A percentile compares a stretch with the other conserved stretches of the same genome.
These are phyloP conservation scores for Penicillium rolfsii DNA, from an alignment of 2,329 filamentous ascomycete species.

Conservation along the genomic window DNA sequence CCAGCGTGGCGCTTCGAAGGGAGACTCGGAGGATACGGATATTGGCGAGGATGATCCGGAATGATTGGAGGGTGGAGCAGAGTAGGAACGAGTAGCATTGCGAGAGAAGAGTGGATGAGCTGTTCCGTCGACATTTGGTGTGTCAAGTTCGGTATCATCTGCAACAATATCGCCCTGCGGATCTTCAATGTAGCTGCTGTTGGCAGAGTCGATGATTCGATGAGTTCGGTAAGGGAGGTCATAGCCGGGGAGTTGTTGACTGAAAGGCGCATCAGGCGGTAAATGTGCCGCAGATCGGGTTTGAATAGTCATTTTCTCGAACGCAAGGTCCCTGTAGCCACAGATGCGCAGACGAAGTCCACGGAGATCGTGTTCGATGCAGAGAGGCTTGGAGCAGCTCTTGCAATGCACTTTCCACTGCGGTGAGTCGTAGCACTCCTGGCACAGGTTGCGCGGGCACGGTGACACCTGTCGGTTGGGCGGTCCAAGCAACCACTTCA, in stretches of 20 bases:
- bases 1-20: conserved; percentile 46
- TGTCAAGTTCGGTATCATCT: conserved; percentile 28
- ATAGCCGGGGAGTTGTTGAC: conserved; percentile 28
- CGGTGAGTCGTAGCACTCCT: conserved; percentile 61
- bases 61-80: conserved; percentile 45
- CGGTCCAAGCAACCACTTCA: conserved; percentile 53
- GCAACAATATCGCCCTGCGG: conserved; percentile 32
- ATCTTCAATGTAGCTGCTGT: conserved; percentile 43
- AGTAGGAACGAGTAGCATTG: conserved; percentile 41
- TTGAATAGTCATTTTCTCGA: conserved; percentile 52
- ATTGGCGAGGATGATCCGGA: conserved; percentile 47
- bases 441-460: conserved; percentile 60
- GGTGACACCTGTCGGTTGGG: conserved; percentile 51
- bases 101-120: conserved; percentile 28
- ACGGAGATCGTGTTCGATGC: conserved; percentile 63
- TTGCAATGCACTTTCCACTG: conserved; percentile 64
- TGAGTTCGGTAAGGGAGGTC: conserved; percentile 38
- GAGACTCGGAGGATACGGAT: conserved; percentile 43
- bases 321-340: conserved; percentile 58
- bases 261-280: conserved; percentile 19
- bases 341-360: conserved; percentile 61
- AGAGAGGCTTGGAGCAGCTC: conserved; percentile 59
- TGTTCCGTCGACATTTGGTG: conserved; percentile 27
- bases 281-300: conserved; percentile 29
- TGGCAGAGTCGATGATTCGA: conserved; percentile 34